Conservation (phyloP, 208 protist species). For the Leishmania major region DNA sequence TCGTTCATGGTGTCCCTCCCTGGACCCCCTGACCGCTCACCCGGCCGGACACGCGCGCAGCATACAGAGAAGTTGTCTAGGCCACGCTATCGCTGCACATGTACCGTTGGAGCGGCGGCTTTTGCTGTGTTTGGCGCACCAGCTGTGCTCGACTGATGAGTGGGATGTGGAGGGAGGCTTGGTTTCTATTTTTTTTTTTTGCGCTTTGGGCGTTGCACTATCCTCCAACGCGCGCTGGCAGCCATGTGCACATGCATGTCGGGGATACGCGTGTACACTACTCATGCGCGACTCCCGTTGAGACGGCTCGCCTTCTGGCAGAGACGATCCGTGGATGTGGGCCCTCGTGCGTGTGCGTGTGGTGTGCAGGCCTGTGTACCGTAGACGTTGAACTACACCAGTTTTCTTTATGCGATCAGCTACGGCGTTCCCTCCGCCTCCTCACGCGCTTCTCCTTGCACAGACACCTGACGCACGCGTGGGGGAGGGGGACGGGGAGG, state of each 20-base stretch:
- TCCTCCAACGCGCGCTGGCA: not conserved
- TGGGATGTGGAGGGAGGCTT: not conserved
- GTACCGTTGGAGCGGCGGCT: not conserved
- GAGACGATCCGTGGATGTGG: slow-evolving; percentile 11
- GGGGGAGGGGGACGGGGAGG: not conserved
- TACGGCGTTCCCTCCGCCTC: not conserved
- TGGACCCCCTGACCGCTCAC: not conserved
- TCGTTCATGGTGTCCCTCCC: not conserved
- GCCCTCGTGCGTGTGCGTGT: not conserved
- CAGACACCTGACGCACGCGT: not conserved
- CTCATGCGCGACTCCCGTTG: not conserved
- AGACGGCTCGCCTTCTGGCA: slow-evolving; percentile 30
- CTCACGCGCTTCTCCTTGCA: not conserved
- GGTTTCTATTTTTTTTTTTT: not conserved
- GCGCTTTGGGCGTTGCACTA: not conserved
- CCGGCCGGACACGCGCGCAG: not conserved
- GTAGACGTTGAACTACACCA: not conserved
- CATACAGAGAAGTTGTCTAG: not conserved
- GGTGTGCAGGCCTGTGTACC: not conserved
- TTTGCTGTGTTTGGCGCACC: not conserved
- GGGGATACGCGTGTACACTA: not conserved
- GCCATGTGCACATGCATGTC: not conserved
- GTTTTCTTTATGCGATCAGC: not conserved
- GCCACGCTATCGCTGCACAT: not conserved
- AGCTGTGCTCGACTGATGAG: not conserved